These are phyloP conservation scores for Mucor racemosus DNA, from an alignment of 371 early-diverging fungal genomes.

Conservation along the genomic window DNA sequence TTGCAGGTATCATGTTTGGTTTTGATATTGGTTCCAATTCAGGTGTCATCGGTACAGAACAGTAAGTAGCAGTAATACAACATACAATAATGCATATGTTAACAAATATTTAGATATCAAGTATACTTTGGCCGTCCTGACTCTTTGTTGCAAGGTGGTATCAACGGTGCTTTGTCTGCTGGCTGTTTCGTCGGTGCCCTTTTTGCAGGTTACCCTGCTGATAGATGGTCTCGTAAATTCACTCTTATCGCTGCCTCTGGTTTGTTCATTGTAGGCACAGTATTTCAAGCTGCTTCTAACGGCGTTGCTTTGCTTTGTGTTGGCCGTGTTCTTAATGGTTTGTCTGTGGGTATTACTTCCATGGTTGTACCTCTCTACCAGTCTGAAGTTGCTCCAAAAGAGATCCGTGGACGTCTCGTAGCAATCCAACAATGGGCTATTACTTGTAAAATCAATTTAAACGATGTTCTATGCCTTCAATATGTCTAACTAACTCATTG, in stretches of 20 bases:
- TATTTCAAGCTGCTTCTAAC: conserved; percentile 43
- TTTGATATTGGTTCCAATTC: conserved; percentile 67
- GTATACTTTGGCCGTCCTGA: conserved; percentile 60
- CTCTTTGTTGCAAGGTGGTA: conserved; percentile 59
- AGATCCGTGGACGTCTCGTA: conserved; percentile 57
- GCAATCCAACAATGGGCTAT: conserved; percentile 84
- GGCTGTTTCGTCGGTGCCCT: conserved; percentile 45
- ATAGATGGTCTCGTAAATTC: conserved; percentile 48
- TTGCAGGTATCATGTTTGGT: conserved; percentile 67
- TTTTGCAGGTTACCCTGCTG: conserved; percentile 52
- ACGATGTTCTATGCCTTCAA: too few species aligned
- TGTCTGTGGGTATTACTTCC: conserved; percentile 51
- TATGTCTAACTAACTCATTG: neutral
- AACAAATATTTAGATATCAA: too few species aligned
- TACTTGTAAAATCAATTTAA: conserved; percentile 41
- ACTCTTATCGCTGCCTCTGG: conserved; percentile 40
- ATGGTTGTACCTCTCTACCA: conserved; percentile 52
- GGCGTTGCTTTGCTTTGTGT: conserved; percentile 43
- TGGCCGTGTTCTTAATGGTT: conserved; percentile 47
- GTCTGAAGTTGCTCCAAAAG: conserved; percentile 75
- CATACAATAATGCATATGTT: too few species aligned
- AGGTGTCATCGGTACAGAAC: conserved; percentile 59
- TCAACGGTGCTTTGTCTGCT: conserved; percentile 58
- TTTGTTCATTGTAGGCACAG: conserved; percentile 41
- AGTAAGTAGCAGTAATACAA: too few species aligned